Evolutionary conservation across 805 yeast genomes (phyloP).

Genomic region (Pichia cephalocereana): DNA sequence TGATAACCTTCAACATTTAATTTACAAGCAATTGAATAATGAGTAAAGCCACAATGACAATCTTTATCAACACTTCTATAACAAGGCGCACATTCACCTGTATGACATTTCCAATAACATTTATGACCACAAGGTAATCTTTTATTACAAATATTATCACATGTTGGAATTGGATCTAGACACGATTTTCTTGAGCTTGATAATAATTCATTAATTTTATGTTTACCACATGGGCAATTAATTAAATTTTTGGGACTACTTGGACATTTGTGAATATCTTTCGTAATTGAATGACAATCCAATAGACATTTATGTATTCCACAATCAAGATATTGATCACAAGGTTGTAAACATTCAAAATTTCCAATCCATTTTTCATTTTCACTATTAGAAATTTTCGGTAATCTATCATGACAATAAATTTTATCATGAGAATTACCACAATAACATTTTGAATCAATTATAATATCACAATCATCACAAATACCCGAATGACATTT

Average conservation of each 20-base stretch:
- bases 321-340: conserved; percentile 52
- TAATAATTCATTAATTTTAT: conserved; percentile 30
- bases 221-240: conserved; percentile 77
- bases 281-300: conserved; percentile 44
- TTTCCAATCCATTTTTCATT: conserved; percentile 40
- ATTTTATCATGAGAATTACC: conserved; percentile 43
- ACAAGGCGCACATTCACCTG: conserved; percentile 67
- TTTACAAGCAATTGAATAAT: conserved; percentile 56
- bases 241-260: conserved; percentile 49
- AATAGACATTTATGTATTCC: conserved; percentile 43
- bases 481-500: conserved; percentile 78
- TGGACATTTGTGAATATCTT: conserved; percentile 40
- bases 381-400: conserved; percentile 23
- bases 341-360: conserved; percentile 36
- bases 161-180: conserved; percentile 71
- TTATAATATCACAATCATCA: conserved; percentile 52
- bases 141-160: conserved; percentile 59
- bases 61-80: conserved; percentile 36
- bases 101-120: conserved; percentile 67
- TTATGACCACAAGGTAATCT: conserved; percentile 59
- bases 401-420: conserved; percentile 35
- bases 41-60: conserved; percentile 55
- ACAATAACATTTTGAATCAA: conserved; percentile 61
- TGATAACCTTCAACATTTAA: conserved; percentile 39
- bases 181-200: conserved; percentile 43